Evolutionary conservation across 768 basidiomycete species (phyloP).

Genomic region (Mycena capillaripes): DNA sequence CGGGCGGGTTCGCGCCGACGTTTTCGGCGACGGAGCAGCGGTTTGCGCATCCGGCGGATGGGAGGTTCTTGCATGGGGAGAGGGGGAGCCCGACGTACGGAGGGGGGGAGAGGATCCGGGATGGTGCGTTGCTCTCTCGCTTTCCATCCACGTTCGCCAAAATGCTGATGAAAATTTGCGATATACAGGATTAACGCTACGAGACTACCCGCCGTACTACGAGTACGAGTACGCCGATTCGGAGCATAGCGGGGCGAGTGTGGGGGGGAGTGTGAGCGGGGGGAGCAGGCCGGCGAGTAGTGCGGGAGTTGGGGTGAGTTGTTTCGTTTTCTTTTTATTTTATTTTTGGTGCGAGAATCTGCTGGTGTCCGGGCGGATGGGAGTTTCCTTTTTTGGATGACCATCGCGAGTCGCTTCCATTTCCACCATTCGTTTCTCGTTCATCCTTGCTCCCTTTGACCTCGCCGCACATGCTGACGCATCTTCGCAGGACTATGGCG

Average conservation of each 20-base stretch:
- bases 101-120: not conserved
- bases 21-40: not conserved
- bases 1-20: not conserved
- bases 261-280: not conserved
- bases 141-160: too few species aligned
- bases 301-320: slow-evolving; percentile 23
- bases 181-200: too few species aligned
- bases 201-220: too few species aligned
- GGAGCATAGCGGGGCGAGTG: not conserved
- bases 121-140: too few species aligned
- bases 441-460: not conserved
- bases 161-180: too few species aligned
- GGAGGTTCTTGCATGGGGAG: not conserved
- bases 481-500: slow-evolving; percentile 1
- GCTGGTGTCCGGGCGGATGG: too few species aligned
- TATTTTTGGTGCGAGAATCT: too few species aligned
- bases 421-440: too few species aligned
- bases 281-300: slow-evolving; percentile 26
- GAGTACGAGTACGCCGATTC: slow-evolving; percentile 4
- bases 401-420: too few species aligned
- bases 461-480: not conserved
- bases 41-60: not conserved
- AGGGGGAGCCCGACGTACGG: not conserved
- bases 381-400: not conserved
- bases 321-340: not conserved